Evolutionary conservation across 345 rosid species (phyloP).

Genomic region (Salix brachista): DNA sequence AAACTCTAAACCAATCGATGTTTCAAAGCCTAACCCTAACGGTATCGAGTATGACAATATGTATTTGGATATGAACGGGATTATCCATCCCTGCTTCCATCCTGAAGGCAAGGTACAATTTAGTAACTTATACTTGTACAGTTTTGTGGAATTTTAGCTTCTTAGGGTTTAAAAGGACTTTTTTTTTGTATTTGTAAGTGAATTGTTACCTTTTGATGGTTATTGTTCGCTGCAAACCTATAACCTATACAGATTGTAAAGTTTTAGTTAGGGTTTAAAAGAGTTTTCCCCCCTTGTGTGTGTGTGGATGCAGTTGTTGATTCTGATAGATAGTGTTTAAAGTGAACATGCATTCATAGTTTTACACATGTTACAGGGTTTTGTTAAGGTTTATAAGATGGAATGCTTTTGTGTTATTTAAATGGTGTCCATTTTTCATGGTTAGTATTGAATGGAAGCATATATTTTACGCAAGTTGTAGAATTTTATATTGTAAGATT

Average conservation of each 20-base stretch:
- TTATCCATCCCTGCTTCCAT: constrained; percentile 94
- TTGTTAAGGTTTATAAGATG: background rate
- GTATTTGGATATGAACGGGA: constrained; percentile 93
- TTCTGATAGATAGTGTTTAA: background rate
- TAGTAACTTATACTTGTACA: background rate
- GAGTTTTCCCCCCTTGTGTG: background rate
- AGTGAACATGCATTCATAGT: background rate
- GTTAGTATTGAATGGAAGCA: too few species aligned
- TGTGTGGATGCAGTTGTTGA: background rate
- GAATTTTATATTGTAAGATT: background rate
- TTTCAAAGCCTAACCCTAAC: constrained; percentile 83
- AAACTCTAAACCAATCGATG: constrained; percentile 42
- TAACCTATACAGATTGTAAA: background rate
- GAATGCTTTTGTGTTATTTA: background rate
- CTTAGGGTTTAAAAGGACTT: background rate
- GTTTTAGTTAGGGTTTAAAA: background rate
- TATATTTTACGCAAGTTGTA: background rate
- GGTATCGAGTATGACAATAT: constrained; percentile 84
- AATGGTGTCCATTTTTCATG: background rate
- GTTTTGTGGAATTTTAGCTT: background rate
- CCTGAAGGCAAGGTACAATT: constrained; percentile 82
- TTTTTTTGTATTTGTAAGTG: background rate
- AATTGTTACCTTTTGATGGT: background rate
- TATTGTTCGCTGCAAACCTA: background rate
- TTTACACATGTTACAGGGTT: background rate